phyloP scores from a whole-genome alignment of 805 yeast species.

The Candida ipomoeae region DNA sequence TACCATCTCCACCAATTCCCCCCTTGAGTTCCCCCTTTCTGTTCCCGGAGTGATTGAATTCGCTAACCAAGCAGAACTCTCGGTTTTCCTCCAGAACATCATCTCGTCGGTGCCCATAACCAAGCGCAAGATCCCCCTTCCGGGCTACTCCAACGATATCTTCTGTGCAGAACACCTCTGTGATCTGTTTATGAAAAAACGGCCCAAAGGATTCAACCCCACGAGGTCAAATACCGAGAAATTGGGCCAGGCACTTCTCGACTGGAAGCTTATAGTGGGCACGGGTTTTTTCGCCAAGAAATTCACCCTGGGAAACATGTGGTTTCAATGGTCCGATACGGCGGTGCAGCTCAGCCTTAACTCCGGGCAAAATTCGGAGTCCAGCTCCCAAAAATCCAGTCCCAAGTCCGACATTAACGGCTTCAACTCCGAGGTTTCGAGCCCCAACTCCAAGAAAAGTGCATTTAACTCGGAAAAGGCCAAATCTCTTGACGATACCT shows the following conservation, averaged over 20 bases:
- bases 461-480: too few species aligned
- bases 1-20: too few species aligned
- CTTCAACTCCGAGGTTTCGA: too few species aligned
- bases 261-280: conserved; percentile 28
- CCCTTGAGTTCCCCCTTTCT: conserved; percentile 28
- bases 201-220: conserved; percentile 34
- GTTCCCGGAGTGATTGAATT: conserved; percentile 26
- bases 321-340: conserved; percentile 42
- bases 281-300: conserved; percentile 32
- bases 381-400: too few species aligned
- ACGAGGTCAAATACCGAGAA: conserved; percentile 34
- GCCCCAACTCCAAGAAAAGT: too few species aligned
- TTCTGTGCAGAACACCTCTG: conserved; percentile 39
- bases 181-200: conserved; percentile 20
- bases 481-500: conserved; percentile 11
- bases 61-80: conserved; percentile 17
- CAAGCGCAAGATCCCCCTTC: conserved; percentile 34
- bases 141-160: conserved; percentile 37
- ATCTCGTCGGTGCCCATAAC: conserved; percentile 22
- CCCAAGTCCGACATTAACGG: too few species aligned
- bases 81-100: conserved; percentile 21
- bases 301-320: conserved; percentile 40
- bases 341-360: conserved; percentile 17
- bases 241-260: conserved; percentile 38
- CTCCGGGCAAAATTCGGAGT: neutral